Evolutionary conservation across 768 basidiomycete species (phyloP).

Genomic region (Dendrothele bispora): DNA sequence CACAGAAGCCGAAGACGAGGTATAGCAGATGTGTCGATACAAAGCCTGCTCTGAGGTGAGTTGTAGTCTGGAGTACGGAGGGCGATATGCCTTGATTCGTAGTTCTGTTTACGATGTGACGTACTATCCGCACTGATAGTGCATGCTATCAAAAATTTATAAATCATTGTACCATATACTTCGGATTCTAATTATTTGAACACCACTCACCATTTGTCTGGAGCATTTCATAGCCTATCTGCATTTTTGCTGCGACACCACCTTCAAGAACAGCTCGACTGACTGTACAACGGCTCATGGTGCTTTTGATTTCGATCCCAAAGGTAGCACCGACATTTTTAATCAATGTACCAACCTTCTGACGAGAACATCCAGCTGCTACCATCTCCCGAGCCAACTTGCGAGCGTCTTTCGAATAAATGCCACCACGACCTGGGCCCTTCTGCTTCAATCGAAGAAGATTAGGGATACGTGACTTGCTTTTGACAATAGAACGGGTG

Average conservation of each 20-base stretch:
- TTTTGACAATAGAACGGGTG: too few relatives aligned
- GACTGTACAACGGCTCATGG: conserved; percentile 14
- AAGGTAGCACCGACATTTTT: neutral
- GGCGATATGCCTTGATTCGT: conserved; percentile 10
- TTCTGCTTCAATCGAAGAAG: too few relatives aligned
- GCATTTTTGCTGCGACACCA: conserved; percentile 22
- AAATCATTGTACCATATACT: neutral
- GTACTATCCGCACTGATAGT: conserved; percentile 14
- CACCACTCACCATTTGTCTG: conserved; percentile 14
- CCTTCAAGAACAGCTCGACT: conserved; percentile 18
- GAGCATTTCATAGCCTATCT: conserved; percentile 20
- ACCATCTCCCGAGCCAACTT: too few relatives aligned
- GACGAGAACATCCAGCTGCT: neutral
- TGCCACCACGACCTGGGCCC: too few relatives aligned
- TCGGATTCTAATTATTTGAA: neutral
- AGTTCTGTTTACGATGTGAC: conserved; percentile 11
- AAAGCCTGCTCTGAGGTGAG: neutral
- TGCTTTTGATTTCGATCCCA: conserved; percentile 9
- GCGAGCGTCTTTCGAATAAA: too few relatives aligned
- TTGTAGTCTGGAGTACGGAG: conserved; percentile 7
- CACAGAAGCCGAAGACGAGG: neutral
- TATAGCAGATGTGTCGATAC: too few relatives aligned
- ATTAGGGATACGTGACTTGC: too few relatives aligned
- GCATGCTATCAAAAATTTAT: neutral
- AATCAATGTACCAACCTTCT: neutral